Evolutionary conservation across 2,329 filamentous ascomycete genomes (phyloP), one percentile per base, ranked within the genome.

Genomic region (Lasiodiplodia theobromae): DNA sequence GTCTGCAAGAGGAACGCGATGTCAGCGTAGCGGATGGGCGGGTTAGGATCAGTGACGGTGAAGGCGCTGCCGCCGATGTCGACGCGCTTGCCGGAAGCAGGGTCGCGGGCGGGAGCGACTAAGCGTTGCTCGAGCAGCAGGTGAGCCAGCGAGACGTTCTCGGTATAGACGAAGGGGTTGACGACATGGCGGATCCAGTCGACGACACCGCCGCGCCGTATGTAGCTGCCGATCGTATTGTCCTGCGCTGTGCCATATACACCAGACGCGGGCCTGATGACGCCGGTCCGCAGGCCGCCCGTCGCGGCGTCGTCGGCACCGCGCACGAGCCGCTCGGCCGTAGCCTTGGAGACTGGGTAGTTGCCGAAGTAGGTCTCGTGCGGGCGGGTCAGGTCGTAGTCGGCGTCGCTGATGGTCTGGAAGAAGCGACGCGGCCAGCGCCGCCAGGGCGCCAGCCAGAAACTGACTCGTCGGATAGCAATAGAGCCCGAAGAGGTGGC

Each of bases 121-220:
- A 89, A 80, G 6, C 83, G 83, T 21, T 82, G 80, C 74, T 88
- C 86, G 74, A 86, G 85, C 28, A 82, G 77, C 4, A 88, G 78
- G 71, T 88, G 86, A 4, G 82, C 85, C 21, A 87, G 76, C 11
- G 86, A 84, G 69, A 86, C 83, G 74, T 88, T 87, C 66, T 83
- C 81, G 4, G 79, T 81, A 70, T 83, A 79, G 57, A 86, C 82
- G 72, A 84, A 86, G 74, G 82, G 84, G 72, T 87, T 85, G 31
- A 86, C 77, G 34, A 83, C 76, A 18, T 81, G 79, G 5, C 74
- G 72, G 31, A 82, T 78, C 81, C 84, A 87, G 54, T 81, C 83
- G 10, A 28, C 63, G 8, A 56, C 58, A 51, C 58, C 58, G 40
- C 67, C 58, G 49, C 58, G 58, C n/a, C 57, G 58, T 28, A 68